A percentile compares a stretch with the other conserved stretches of the same genome.
phyloP scores from a whole-genome alignment of 768 basidiomycete species.

The Rubroboletus satanas region DNA sequence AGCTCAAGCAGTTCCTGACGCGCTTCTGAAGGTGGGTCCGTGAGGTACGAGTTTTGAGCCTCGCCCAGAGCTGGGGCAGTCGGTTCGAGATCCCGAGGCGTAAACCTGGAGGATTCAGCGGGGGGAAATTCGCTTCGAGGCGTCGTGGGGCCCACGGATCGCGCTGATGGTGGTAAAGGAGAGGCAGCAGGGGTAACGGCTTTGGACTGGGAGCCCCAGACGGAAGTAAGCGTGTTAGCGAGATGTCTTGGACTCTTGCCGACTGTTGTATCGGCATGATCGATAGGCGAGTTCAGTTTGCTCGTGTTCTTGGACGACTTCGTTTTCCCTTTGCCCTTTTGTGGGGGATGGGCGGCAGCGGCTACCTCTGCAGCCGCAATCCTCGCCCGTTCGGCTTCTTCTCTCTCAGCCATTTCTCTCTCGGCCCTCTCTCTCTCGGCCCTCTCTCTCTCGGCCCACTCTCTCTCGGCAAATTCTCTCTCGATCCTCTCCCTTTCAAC shows the following conservation, averaged over 20 bases:
- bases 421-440: constrained; percentile 4
- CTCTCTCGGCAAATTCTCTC: constrained; percentile 1
- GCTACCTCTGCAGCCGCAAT: constrained; percentile 5
- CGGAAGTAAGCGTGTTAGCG: constrained; percentile 41
- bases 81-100: constrained; percentile 6
- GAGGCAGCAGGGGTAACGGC: constrained; percentile 28
- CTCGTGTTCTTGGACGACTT: constrained; percentile 21
- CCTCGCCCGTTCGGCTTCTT: constrained; percentile 14
- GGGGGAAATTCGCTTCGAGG: constrained; percentile 16
- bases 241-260: constrained; percentile 39
- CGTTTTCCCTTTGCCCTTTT: constrained; percentile 13
- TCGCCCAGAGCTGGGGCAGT: constrained; percentile 15
- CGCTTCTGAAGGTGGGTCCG: neutral
- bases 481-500: neutral
- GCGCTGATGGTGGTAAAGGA: constrained; percentile 21
- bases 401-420: constrained; percentile 6
- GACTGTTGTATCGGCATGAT: constrained; percentile 35
- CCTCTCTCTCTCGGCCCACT: neutral
- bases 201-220: constrained; percentile 44
- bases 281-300: constrained; percentile 29
- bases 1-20: neutral
- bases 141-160: constrained; percentile 23
- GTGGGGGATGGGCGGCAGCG: neutral
- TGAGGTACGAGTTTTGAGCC: neutral
- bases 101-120: neutral